Evolutionary conservation across 2,329 filamentous ascomycete species (phyloP), one percentile per base, ranked within the genome.

Genomic region (Lachnellula willkommii): DNA sequence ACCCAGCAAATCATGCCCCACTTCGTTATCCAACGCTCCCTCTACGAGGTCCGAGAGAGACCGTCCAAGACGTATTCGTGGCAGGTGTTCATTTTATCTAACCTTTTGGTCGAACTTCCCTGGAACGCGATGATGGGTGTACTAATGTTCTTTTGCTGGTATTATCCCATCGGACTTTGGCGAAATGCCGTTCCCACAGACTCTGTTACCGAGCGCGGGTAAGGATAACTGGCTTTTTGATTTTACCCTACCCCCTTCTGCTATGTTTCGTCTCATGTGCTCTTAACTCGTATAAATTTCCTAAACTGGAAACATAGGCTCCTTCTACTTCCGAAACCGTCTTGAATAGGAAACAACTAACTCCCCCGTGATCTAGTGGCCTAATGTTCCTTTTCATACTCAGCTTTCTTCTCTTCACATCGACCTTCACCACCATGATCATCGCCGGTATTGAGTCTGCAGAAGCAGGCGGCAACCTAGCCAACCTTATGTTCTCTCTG

Each of bases 111-210:
- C 57, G 92, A 96, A 70, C 75, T 96, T 2, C 89, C 90, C 0
- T 96, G 89, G 85, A 90, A 95, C 69, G 48, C 58, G 0, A 72
- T 94, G 45, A 86, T 89, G 79, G 82, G 84, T 3, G 78, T 85
- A n/a, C 73, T 95, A 61, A 86, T 92, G 75, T 95, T 78, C 76
- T 79, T 90, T 66, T 85, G 79, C 70, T 93, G 88, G 82, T 96
- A 95, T 76, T 96, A 92, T 69, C 89, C 90, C 1, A 82, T 95
- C 53, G 89, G 89, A 2, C 79, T 94, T 9, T 84, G 90, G 70
- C 72, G 74, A 57, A 92, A 93, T 66, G 88, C 88, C 2, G 73
- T 77, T 15, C 76, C 76, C 1, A 82, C 83, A 4, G 79, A 79
- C 58, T 75, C 83, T 60, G 80, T 86, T 1, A 69, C 79, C 5